These are phyloP conservation scores for Penicillium cinerascens DNA, from an alignment of 495 filamentous ascomycete species.

Conservation along the genomic window DNA sequence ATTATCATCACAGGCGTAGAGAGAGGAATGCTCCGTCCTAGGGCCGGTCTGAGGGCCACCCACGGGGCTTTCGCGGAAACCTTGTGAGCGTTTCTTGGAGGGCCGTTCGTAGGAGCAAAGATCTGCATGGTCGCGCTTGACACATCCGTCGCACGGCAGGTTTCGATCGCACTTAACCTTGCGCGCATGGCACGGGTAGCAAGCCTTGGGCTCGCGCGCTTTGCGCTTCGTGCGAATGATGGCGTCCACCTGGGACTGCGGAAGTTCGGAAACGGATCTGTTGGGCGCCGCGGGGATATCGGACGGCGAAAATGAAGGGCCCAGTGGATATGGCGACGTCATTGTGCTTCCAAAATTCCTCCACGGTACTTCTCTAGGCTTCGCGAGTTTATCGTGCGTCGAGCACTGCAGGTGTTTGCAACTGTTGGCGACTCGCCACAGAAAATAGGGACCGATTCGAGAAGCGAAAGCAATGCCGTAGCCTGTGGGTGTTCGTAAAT, in stretches of 20 bases:
- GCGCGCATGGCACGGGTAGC: slow-evolving; percentile 69
- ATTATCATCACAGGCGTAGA: slow-evolving; percentile 22
- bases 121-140: slow-evolving; percentile 68
- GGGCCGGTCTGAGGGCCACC: slow-evolving; percentile 14
- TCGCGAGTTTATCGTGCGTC: slow-evolving; percentile 6
- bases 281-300: slow-evolving; percentile 24
- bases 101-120: slow-evolving; percentile 72
- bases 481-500: neutral
- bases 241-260: slow-evolving; percentile 47
- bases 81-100: slow-evolving; percentile 46
- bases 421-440: neutral
- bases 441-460: neutral
- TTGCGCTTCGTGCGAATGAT: slow-evolving; percentile 50
- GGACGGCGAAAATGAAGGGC: slow-evolving; percentile 37
- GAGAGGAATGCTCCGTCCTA: slow-evolving; percentile 16
- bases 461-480: neutral
- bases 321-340: slow-evolving; percentile 38
- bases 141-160: slow-evolving; percentile 67
- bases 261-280: slow-evolving; percentile 39
- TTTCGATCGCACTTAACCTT: slow-evolving; percentile 77
- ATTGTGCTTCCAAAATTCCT: slow-evolving; percentile 14
- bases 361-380: neutral
- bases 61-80: slow-evolving; percentile 31
- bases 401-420: slow-evolving; percentile 6
- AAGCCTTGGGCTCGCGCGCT: slow-evolving; percentile 53